Percentiles rank a stretch among this genome's conserved stretches.
These are phyloP conservation scores for Penicillium cataractarum DNA, from an alignment of 495 filamentous ascomycete species.

Conservation along the genomic window DNA sequence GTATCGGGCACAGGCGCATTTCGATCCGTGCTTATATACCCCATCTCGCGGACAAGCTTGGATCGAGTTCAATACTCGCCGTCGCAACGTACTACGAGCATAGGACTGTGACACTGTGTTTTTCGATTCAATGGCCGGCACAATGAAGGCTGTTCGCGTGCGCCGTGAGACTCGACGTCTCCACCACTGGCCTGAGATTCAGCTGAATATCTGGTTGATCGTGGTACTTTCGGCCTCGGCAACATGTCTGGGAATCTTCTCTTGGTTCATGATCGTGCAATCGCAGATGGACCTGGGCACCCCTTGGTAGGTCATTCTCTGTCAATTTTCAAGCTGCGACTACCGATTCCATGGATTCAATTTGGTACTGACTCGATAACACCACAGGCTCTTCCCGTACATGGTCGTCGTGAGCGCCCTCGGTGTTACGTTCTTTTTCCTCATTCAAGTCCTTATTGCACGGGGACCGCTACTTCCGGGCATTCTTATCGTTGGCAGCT, in stretches of 20 bases:
- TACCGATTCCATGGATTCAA: constrained; percentile 1
- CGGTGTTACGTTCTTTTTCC: constrained; percentile 71
- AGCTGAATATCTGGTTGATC: constrained; percentile 91
- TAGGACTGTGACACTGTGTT: background rate
- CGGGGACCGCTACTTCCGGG: constrained; percentile 83
- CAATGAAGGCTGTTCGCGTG: constrained; percentile 28
- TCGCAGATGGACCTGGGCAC: constrained; percentile 66
- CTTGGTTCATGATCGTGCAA: constrained; percentile 82
- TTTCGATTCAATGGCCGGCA: background rate
- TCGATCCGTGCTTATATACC: background rate
- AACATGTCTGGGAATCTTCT: constrained; percentile 83
- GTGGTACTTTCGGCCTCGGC: constrained; percentile 79
- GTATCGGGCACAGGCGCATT: constrained; percentile 12
- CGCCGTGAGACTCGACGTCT: constrained; percentile 53
- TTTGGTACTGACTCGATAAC: constrained; percentile 17
- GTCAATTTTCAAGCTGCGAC: background rate
- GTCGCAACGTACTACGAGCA: background rate
- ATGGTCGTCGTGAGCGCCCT: constrained; percentile 75
- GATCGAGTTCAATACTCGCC: background rate
- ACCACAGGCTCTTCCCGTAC: constrained; percentile 87
- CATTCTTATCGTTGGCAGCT: constrained; percentile 86
- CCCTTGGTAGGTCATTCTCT: constrained; percentile 71
- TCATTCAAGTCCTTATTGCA: constrained; percentile 72
- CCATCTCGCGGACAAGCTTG: background rate
- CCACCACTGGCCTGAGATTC: constrained; percentile 93